These are phyloP conservation scores for Theileria orientalis DNA, from an alignment of 169 alveolate species.

Conservation along the genomic window DNA sequence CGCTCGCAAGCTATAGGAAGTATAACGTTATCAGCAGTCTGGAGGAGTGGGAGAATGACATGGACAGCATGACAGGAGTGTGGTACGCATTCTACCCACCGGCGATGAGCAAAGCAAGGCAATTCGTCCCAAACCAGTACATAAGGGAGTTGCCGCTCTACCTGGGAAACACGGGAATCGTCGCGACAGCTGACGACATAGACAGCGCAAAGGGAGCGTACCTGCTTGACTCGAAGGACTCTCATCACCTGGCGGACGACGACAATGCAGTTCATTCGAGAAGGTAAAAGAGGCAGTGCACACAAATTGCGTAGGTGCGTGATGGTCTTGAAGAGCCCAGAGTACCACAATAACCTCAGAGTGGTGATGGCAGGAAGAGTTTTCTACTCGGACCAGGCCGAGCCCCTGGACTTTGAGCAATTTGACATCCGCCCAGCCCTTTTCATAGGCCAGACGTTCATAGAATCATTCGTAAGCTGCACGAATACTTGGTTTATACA, in stretches of 20 bases:
- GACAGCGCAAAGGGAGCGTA: constrained; percentile 39
- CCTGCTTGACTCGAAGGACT: constrained; percentile 36
- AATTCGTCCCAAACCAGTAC: constrained; percentile 15
- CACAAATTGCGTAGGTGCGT: constrained; percentile 21
- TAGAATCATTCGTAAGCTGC: constrained; percentile 50
- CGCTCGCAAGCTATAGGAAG: background rate
- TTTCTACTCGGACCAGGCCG: constrained; percentile 41
- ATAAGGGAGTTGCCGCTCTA: constrained; percentile 48
- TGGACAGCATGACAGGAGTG: constrained; percentile 48
- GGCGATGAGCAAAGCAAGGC: constrained; percentile 19
- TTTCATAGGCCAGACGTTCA: constrained; percentile 58
- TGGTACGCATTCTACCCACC: constrained; percentile 48
- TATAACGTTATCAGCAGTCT: background rate
- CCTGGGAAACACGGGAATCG: constrained; percentile 46
- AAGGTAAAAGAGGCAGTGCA: constrained; percentile 6
- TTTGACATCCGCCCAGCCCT: constrained; percentile 15
- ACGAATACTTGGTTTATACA: background rate
- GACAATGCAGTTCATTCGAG: constrained; percentile 30
- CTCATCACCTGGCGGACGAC: constrained; percentile 22
- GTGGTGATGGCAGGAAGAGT: constrained; percentile 53
- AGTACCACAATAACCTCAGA: constrained; percentile 38
- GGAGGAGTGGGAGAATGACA: constrained; percentile 50
- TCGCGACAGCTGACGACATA: constrained; percentile 32
- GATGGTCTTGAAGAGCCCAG: constrained; percentile 30
- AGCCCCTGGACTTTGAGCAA: no score